Conservation (phyloP, 1,284 basidiomycete genomes). For the Thecaphora thlaspeos region DNA sequence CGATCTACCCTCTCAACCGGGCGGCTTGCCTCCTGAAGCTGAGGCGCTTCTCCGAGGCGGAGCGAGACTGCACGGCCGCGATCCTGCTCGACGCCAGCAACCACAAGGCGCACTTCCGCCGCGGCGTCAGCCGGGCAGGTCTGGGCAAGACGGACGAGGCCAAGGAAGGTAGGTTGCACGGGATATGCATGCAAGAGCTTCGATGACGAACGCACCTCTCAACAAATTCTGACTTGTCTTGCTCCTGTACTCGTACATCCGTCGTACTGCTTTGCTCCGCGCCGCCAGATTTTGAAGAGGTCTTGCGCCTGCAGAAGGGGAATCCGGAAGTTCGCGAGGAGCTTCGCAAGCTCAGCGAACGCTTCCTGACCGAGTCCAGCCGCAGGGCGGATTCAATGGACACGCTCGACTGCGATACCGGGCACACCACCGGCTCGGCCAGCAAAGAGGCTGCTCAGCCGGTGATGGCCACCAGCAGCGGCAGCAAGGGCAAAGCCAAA, state of each 20-base stretch:
- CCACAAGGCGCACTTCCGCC: slow-evolving; percentile 25
- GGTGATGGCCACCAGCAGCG: too few relatives aligned
- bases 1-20: slow-evolving; percentile 27
- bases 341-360: slow-evolving; percentile 8
- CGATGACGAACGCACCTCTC: too few relatives aligned
- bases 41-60: slow-evolving; percentile 13
- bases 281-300: slow-evolving; percentile 13
- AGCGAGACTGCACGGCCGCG: slow-evolving; percentile 19
- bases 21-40: slow-evolving; percentile 27
- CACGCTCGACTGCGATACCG: too few relatives aligned
- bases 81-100: slow-evolving; percentile 15
- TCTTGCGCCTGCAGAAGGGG: slow-evolving; percentile 6
- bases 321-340: slow-evolving; percentile 10
- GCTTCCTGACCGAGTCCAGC: neutral
- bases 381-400: neutral
- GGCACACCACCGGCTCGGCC: too few relatives aligned
- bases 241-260: too few relatives aligned
- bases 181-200: neutral
- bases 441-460: too few relatives aligned
- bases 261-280: slow-evolving; percentile 1
- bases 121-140: slow-evolving; percentile 13
- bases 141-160: slow-evolving; percentile 13
- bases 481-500: neutral
- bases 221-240: too few relatives aligned
- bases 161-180: neutral